Evolutionary conservation across 305 asterid genomes (phyloP), one percentile per base, ranked within the genome.

Genomic region (Striga hermonthica): DNA sequence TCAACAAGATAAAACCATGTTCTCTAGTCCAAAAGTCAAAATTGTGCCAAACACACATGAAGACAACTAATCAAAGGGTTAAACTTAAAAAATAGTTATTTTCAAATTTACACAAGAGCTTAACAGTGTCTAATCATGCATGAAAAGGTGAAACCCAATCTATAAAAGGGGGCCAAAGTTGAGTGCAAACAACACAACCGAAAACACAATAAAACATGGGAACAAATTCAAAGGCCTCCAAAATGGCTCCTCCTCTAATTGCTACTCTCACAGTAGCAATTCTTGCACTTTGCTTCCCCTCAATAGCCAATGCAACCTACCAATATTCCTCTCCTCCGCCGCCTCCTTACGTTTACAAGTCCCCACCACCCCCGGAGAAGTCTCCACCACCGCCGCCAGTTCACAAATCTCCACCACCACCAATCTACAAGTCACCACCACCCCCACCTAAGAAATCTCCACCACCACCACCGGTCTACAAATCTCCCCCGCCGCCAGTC

Each of bases 221-320:
- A 66, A 50, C 57, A 15, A 62, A 56, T 16, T 11, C 65, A 38
- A 72, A 57, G 57, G 14, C 13, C 12, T 45, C 50, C 10, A 53
- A 5, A 16, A 79, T 81, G 86, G 75, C 82, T 69, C 36, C 44
- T 69, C 36, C 44, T 57, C 74, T 75, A 36, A 9, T 16, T 0
- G 0, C 71, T 36, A 70, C 75, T 59, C 57, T 83, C 11, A 13
- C 79, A 11, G 83, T 83, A 41, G 84, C 79, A 34, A 43, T 73
- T 10, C 31, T 83, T 9, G 77, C 86, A 1, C 66, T 79, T 8
- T 60, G 55, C 71, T 45, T 84, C 4, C 77, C 84, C 15, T 75
- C 76, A 0, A 41, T 54, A 58, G 65, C 81, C 53, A 75, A 66
- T 62, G 84, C 88, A 1, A 68, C 75, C 60, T 39, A 77, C 56